Base-by-base conservation (phyloP, 257 asterid genomes). In the Handroanthus guayacan region DNA sequence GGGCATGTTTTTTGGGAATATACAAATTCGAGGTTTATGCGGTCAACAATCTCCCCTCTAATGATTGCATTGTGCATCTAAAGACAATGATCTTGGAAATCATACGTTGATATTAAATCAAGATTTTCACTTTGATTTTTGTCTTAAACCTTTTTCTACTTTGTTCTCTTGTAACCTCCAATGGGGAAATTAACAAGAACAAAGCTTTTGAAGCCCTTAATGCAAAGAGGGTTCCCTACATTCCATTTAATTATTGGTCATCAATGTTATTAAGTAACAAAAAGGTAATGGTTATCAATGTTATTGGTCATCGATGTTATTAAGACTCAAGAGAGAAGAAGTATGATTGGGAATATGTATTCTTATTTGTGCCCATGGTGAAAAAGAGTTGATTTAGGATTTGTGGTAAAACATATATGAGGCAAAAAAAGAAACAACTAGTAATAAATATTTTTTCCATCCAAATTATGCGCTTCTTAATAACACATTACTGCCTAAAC, bases 21-120 rank as follows among this genome's bases (percentile, higher is more conserved):
- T 54, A 16, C 1, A 9, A 55, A 48, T 71, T 55, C 14, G 3
- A 20, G 0, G 74, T 75, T 13, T 54, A 66, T 37, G 73, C 41
- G 1, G n/a, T 14, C 10, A 66, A 75, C 41, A 56, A 75, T 9
- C 80, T 76, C n/a, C 34, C 75, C 80, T 57, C 57, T 11, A 39
- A 31, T 39, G 14, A 16, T 44, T 0, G 16, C 80, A 75, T 4
- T 75, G 80, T 34, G 75, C 68, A 25, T 75, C 80, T 1, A n/a
- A 31, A 5, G 62, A 76, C 34, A 41, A 76, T 11, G 69, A 76
- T 0, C 67, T 76, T 38, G 80, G 75, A 67, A 2, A 18, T 34
- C 80, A 67, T 57, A 57, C 5, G 0, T 38, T 76, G 3, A 12
- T 31, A 9, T 14, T 36, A n/a, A 11, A 76, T 56, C 62, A 76